Conservation (phyloP, 2,329 filamentous ascomycete species). For the Chaetomiaceae sp. region DNA sequence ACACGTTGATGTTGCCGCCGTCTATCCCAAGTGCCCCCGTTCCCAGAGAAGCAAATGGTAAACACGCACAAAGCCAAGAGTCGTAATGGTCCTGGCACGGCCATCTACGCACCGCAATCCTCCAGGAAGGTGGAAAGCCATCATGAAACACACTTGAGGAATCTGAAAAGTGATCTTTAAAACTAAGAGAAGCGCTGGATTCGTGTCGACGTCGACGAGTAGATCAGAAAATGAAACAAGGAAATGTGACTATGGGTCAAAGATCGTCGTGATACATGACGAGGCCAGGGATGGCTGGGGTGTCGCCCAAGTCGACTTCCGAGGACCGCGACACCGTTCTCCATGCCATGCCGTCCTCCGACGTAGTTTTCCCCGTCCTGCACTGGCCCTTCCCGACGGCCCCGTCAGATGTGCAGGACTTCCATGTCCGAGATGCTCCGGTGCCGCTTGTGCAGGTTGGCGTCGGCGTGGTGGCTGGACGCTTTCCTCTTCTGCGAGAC, state of each 20-base stretch:
- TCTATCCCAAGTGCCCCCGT: not conserved
- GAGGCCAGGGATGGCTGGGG: conserved; percentile 42
- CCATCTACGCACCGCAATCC: no score
- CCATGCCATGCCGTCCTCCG: conserved; percentile 42
- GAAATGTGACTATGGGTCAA: not conserved
- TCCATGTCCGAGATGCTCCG: conserved; percentile 57
- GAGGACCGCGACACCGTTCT: conserved; percentile 3
- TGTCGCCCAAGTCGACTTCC: conserved; percentile 8
- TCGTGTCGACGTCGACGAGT: not conserved
- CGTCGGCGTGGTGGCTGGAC: conserved; percentile 35
- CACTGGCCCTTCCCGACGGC: not conserved
- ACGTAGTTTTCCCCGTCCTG: conserved; percentile 35
- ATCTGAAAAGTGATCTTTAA: not conserved
- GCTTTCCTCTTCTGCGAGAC: conserved; percentile 54
- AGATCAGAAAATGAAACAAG: not conserved
- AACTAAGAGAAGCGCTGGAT: not conserved
- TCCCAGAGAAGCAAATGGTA: not conserved
- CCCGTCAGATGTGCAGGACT: conserved; percentile 40
- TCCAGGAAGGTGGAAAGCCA: no score
- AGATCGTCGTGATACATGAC: conserved; percentile 18
- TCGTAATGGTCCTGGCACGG: not conserved
- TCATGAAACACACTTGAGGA: not conserved
- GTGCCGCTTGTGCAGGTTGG: conserved; percentile 49
- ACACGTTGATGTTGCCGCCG: not conserved
- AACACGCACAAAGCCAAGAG: no score